Evolutionary conservation across 495 filamentous ascomycete species (phyloP).

Genomic region (Neurospora sp.): DNA sequence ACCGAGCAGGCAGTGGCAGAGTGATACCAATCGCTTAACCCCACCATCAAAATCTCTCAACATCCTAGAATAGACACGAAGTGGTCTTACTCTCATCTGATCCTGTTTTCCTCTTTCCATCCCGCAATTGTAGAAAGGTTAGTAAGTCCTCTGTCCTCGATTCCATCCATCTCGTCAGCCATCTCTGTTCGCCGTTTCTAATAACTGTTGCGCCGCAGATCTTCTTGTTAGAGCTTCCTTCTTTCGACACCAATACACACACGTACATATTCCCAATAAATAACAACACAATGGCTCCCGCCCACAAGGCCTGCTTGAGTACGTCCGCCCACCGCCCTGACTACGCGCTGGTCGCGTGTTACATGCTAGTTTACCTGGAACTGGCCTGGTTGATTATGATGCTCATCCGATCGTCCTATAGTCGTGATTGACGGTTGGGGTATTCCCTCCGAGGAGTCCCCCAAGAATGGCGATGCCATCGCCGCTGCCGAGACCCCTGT

Average conservation of each 20-base stretch:
- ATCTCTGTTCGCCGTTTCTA: background rate
- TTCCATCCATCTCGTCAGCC: background rate
- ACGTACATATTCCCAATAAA: conserved; percentile 1
- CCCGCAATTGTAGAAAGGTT: background rate
- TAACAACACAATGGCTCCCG: conserved; percentile 55
- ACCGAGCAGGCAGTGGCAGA: background rate
- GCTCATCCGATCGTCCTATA: conserved; percentile 31
- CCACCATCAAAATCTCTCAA: background rate
- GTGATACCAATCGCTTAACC: background rate
- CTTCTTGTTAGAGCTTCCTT: background rate
- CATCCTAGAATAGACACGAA: background rate
- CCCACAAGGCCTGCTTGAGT: conserved; percentile 92
- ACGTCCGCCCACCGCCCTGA: conserved; percentile 36
- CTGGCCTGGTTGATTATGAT: conserved; percentile 42
- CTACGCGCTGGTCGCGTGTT: conserved; percentile 34
- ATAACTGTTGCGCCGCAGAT: background rate
- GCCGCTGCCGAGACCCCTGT: conserved; percentile 80
- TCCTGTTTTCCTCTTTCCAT: background rate
- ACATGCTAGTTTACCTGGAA: conserved; percentile 41
- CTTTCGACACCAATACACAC: background rate
- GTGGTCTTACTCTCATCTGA: background rate
- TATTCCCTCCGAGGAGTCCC: conserved; percentile 66
- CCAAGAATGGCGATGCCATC: conserved; percentile 86
- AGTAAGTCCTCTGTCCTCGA: background rate
- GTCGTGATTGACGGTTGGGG: conserved; percentile 99